Evolutionary conservation across 768 basidiomycete genomes (phyloP), one percentile per base, ranked within the genome.

Genomic region (Leucosporidium creatinivorum): DNA sequence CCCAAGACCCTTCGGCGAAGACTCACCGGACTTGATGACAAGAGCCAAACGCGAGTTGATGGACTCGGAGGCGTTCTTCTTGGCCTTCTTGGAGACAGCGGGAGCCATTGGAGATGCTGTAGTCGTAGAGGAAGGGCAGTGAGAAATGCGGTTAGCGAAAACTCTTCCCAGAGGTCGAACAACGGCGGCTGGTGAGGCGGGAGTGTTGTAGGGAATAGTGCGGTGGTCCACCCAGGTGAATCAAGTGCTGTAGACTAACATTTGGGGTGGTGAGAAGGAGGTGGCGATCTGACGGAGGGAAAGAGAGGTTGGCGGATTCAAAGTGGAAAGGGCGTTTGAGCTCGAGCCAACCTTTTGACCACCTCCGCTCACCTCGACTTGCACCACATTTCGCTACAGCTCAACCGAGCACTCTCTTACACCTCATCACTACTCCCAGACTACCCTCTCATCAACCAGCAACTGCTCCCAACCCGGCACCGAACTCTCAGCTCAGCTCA

Each of bases 1-100:
- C 33, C 33, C 33, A 33, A 10, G 10, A 33, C 33, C 33, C 33
- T 44, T 44, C 39, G 39, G 39, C 39, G 39, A 44, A 15, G 25
- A 54, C 52, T 54, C 30, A 17, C 52, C 52, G 12, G 52, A 54
- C 52, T 54, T 54, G 52, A 57, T 57, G 28, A 57, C 55, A 18
- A 99, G 91, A 61, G 80, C 80, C 33, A 77, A 73, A 28, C 68
- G 63, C 60, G 69, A 63, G 75, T 75, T 75, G 71, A 74, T 67
- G 70, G 69, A 72, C 63, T 74, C 73, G 18, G 65, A 57, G 23
- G 65, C 62, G 67, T 66, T 66, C 68, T 72, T 61, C 50, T 58
- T 73, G 51, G 57, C 61, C 67, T 70, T 70, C 69, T 68, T 68
- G 56, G 58, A 58, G 26, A 58, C 52, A 52, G 56, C 51, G 58